These are phyloP conservation scores for Kwoniella heveanensis DNA, from an alignment of 768 basidiomycete species.

Conservation along the genomic window DNA sequence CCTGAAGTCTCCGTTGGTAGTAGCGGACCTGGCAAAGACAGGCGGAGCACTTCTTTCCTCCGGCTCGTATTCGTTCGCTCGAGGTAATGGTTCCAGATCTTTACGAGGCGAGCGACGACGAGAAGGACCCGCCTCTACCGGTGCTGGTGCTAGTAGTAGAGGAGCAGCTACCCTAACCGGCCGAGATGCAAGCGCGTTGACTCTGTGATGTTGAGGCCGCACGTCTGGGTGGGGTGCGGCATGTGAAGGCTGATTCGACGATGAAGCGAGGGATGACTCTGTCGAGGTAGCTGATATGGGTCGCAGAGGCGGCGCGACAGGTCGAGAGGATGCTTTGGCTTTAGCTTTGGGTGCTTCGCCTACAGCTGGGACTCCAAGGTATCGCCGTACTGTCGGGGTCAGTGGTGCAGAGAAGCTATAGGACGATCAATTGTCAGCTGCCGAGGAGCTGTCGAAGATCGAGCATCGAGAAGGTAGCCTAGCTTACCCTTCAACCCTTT, in stretches of 20 bases:
- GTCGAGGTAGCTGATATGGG: constrained; percentile 21
- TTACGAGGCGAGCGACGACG: constrained; percentile 15
- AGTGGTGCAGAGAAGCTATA: constrained; percentile 57
- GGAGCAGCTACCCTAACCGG: constrained; percentile 12
- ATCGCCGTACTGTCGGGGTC: constrained; percentile 56
- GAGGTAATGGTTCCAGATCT: constrained; percentile 1
- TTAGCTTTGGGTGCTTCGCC: constrained; percentile 28
- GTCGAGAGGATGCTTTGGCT: constrained; percentile 2
- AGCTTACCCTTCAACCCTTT: constrained; percentile 54
- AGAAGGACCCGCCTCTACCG: constrained; percentile 16
- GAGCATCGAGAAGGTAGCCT: too few species aligned
- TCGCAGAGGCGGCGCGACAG: constrained; percentile 11
- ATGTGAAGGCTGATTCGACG: neutral
- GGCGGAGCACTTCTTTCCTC: constrained; percentile 3
- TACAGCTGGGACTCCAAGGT: constrained; percentile 52
- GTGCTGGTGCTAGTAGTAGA: neutral
- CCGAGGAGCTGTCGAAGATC: too few species aligned
- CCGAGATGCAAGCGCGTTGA: constrained; percentile 20
- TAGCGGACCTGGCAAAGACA: constrained; percentile 5
- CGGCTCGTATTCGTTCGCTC: neutral
- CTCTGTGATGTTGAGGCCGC: constrained; percentile 19
- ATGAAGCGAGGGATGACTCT: constrained; percentile 7
- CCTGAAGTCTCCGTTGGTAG: neutral
- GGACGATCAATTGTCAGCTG: constrained; percentile 1
- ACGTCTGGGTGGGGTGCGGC: neutral